These are phyloP conservation scores for Fraxinus paxiana DNA, from an alignment of 305 asterid genomes.

Conservation along the genomic window DNA sequence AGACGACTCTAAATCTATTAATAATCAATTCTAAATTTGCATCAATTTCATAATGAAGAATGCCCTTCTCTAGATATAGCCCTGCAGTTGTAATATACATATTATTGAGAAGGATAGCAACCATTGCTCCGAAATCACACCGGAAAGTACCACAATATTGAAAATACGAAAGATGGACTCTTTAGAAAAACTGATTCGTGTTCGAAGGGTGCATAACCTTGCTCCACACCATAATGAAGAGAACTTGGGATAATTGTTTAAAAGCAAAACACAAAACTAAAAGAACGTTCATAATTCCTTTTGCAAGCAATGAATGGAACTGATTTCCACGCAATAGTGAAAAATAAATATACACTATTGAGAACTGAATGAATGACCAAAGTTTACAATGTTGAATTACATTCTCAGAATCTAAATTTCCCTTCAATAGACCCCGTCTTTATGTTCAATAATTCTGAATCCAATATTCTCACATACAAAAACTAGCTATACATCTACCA, in stretches of 20 bases:
- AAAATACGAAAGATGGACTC: neutral
- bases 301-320: neutral
- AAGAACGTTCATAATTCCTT: neutral
- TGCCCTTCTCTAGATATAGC: neutral
- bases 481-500: neutral
- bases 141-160: neutral
- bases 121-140: neutral
- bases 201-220: neutral
- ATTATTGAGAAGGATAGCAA: neutral
- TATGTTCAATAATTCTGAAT: neutral
- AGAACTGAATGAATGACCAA: neutral
- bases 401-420: neutral
- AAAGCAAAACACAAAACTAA: neutral
- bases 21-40: neutral
- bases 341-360: neutral
- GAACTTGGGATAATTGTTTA: neutral
- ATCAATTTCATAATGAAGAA: neutral
- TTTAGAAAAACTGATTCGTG: neutral
- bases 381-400: constrained; percentile 1
- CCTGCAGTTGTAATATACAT: neutral
- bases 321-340: neutral
- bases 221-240: neutral
- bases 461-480: neutral
- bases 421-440: constrained; percentile 1
- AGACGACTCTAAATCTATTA: neutral